Evolutionary conservation across 2,329 filamentous ascomycete genomes (phyloP), one percentile per base, ranked within the genome.

Genomic region (Aspergillus nomiae): DNA sequence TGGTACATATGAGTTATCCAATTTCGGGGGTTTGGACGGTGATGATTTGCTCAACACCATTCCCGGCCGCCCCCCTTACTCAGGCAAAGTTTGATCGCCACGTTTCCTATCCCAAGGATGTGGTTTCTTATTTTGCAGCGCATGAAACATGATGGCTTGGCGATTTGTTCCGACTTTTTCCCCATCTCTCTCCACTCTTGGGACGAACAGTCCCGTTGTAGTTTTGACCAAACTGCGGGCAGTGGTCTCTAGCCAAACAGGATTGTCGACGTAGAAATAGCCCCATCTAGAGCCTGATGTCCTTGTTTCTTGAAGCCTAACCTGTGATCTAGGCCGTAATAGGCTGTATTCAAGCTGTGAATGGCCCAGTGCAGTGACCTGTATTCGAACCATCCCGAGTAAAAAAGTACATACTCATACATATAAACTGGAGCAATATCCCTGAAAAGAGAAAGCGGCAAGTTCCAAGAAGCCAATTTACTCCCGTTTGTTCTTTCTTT

Each of bases 171-270:
- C 21, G 28, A 62, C 28, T 41, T 50, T 46, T 50, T 19, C 26
- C 34, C 46, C 36, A 56, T 38, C 28, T 38, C 32, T 46, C 53
- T 32, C 57, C 57, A 51, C 46, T 34, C 16, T 34, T 32, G 45
- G 30, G 32, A 24, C 21, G 38, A 62, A 34, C 53, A 26, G 54
- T 61, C 55, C 54, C 46, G 54, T 63, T 65, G 50, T 36, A 50
- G 63, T 62, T 59, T 57, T 30, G 58, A 64, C 62, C 19, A 32
- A 55, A 46, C 58, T 61, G 61, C 58, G 46, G 59, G 54, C 57
- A 7, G 38, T 50, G 46, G 55, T 16, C 30, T 14, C 30, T 57
- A 61, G 55, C 63, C 61, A 67, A 61, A 63, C 63, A 65, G n/a
- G 54, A 26, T 19, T 10, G 9, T 21, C 36, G 38, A 48, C 19